Base-by-base conservation (phyloP, 1,139 yeast genomes). In the Pichia sp. region DNA sequence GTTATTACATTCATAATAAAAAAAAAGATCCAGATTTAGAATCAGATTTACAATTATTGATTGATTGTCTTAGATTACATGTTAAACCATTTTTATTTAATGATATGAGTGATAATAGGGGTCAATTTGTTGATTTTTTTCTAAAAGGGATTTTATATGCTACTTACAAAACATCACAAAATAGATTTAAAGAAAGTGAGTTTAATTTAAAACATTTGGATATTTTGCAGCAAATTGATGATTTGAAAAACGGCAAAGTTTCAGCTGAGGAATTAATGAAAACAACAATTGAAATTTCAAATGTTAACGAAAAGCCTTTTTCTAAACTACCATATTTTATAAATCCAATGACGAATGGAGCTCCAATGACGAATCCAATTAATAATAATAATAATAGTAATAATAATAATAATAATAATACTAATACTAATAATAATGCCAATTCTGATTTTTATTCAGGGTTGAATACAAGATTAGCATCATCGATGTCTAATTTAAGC, bases 1-100 rank as follows among this genome's bases (percentile, higher is more conserved):
- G 61, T 13, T 56, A 53, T 23, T 53, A 56, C 34, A 40, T 65
- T 23, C 56, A 58, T 27, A 44, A 50, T 16, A 57, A 59, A 7
- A 43, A 40, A 1, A 26, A 40, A 22, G 44, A 9, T 13, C 18
- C 46, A 4, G 46, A 44, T 4, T 53, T 54, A 4, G 40, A 48
- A 22, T 34, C 43, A 3, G 65, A 63, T 49, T 41, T 62, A 11
- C 46, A 55, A 20, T 47, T 58, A 36, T 39, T 64, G 44, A 45
- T 59, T 26, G 42, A 45, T 13, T 49, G 53, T 3, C 34, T 56
- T 7, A 51, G 39, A 12, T 29, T 48, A 11, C 59, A 54, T 48
- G 53, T 60, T 29, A 39, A 47, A 7, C 52, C 45, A 18, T 48
- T 48, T 39, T 41, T 51, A 2, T 24, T 34, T 9, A 25, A 18